Evolutionary conservation across 2,329 filamentous ascomycete species (phyloP).

Genomic region (Talaromyces sp.): DNA sequence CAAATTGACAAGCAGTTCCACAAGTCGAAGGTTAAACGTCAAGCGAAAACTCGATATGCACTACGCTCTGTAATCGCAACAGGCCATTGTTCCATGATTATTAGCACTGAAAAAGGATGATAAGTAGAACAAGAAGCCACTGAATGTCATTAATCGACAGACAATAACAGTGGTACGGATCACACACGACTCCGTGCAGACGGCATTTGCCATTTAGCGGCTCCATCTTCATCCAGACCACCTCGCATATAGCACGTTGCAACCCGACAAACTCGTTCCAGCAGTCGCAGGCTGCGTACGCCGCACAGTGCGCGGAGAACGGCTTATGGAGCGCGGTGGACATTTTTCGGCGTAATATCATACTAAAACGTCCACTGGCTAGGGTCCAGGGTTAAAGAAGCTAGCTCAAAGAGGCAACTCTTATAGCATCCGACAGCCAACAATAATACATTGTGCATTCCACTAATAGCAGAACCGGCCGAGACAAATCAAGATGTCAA

Average conservation of each 20-base stretch:
- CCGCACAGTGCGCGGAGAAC: conserved; percentile 6
- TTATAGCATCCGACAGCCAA: neutral
- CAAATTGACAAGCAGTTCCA: neutral
- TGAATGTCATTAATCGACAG: neutral
- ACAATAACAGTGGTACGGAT: neutral
- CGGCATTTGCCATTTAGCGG: conserved; percentile 2
- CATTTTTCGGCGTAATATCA: neutral
- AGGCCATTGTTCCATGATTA: neutral
- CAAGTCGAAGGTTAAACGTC: neutral
- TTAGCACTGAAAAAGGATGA: neutral
- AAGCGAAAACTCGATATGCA: neutral
- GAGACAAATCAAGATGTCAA: neutral
- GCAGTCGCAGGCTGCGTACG: neutral
- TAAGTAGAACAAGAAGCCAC: neutral
- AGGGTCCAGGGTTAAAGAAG: neutral
- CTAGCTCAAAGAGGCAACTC: conserved; percentile 1
- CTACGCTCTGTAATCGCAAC: neutral
- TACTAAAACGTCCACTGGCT: neutral
- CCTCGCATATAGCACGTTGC: neutral
- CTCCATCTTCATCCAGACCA: conserved; percentile 16
- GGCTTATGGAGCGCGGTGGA: conserved; percentile 6
- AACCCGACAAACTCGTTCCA: neutral
- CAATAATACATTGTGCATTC: neutral
- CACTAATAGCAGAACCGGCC: neutral
- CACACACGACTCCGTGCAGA: conserved; percentile 6